Evolutionary conservation across 805 yeast genomes (phyloP), one percentile per base, ranked within the genome.

Genomic region (Kurtzmaniella cleridarum): DNA sequence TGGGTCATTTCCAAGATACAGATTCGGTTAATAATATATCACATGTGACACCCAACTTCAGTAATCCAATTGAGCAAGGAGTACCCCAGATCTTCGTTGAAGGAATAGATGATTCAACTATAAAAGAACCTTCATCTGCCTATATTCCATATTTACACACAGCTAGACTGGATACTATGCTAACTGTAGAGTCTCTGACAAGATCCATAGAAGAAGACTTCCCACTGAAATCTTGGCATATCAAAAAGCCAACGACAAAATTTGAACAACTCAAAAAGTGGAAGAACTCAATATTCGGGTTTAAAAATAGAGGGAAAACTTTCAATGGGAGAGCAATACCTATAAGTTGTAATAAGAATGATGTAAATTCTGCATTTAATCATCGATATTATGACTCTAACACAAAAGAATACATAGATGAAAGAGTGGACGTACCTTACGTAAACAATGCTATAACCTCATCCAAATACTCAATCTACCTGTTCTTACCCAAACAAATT

Each of bases 401-500:
- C 5, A 37, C 33, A 3, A 51, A 59, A 24, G 55, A 64, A 2
- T 61, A 82, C 28, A 51, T 81, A 2, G 98, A 91, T 59, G 93
- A 84, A 54, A 70, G 96, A 43, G 76, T 73, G 5, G 60, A 69
- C 5, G 69, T 57, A 31, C 79, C 87, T 0, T 91, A 83, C 57
- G 51, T 73, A 40, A 59, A 72, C 42, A 93, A 93, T 59, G 50
- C 71, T 23, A 82, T 93, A 43, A 85, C 95, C 0, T 89, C 97
- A 0, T 84, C 98, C 2, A 79, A 89, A 51, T 93, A 93, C 62
- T 81, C 90, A 2, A 42, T 84, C 2, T 78, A 81, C 55, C 76
- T 89, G 34, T 93, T 93, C 50, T 48, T 93, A 2, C 98, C 98
- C 1, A 78, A 90, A 45, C 97, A 93, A 54, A 59, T 93, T 29